Conservation (phyloP, 140 eudicot genomes). For the Flaveria floridana region DNA sequence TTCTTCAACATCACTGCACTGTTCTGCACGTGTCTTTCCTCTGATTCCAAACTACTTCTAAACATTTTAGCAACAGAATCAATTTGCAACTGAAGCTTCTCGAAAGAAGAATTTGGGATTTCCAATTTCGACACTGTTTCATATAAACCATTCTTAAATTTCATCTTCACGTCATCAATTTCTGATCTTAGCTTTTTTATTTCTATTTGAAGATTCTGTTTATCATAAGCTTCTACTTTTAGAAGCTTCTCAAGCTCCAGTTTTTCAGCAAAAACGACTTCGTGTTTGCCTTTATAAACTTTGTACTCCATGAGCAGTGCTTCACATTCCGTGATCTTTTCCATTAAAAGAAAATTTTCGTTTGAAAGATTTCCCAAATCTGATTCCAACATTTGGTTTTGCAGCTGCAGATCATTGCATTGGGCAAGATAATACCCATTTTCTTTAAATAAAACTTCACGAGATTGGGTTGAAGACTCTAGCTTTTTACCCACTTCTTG, state of each 20-base stretch:
- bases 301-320: slow-evolving; percentile 43
- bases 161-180: slow-evolving; percentile 47
- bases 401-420: slow-evolving; percentile 56
- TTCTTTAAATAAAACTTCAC: slow-evolving; percentile 56
- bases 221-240: slow-evolving; percentile 40
- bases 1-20: slow-evolving; percentile 51
- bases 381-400: slow-evolving; percentile 58
- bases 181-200: slow-evolving; percentile 11
- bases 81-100: slow-evolving; percentile 57
- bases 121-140: slow-evolving; percentile 49
- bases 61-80: slow-evolving; percentile 57
- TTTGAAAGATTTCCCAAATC: slow-evolving; percentile 58
- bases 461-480: slow-evolving; percentile 44
- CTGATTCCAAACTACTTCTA: slow-evolving; percentile 44
- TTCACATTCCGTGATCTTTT: slow-evolving; percentile 66
- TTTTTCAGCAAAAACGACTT: slow-evolving; percentile 59
- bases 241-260: slow-evolving; percentile 43
- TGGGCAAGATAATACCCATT: slow-evolving; percentile 52
- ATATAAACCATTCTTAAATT: slow-evolving; percentile 45
- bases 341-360: slow-evolving; percentile 56
- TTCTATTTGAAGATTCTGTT: slow-evolving; percentile 46
- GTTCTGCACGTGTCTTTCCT: slow-evolving; percentile 46
- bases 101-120: slow-evolving; percentile 45
- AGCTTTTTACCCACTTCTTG: slow-evolving; percentile 45
- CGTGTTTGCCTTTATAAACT: slow-evolving; percentile 50